Evolutionary conservation across 805 yeast genomes (phyloP).

Genomic region (Cyberlindnera saturnus): DNA sequence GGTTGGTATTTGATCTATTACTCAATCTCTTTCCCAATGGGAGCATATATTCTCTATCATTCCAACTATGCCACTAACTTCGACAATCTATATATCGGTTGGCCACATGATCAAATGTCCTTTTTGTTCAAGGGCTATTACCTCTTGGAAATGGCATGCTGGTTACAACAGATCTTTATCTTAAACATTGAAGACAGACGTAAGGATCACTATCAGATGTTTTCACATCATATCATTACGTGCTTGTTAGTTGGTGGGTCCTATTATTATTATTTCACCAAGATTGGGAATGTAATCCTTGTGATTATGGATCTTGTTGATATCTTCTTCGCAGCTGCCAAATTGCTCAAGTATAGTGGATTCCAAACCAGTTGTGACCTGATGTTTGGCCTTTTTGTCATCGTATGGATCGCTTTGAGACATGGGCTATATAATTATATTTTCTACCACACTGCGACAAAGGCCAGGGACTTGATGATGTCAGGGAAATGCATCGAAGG

Average conservation of each 20-base stretch:
- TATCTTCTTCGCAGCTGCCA: slow-evolving; percentile 63
- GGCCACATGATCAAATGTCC: slow-evolving; percentile 68
- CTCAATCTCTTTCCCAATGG: slow-evolving; percentile 46
- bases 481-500: slow-evolving; percentile 35
- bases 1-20: slow-evolving; percentile 71
- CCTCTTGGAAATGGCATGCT: slow-evolving; percentile 62
- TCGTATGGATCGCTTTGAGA: slow-evolving; percentile 64
- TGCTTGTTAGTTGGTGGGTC: slow-evolving; percentile 61
- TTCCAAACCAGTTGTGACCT: slow-evolving; percentile 54
- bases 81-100: slow-evolving; percentile 53
- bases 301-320: slow-evolving; percentile 83
- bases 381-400: slow-evolving; percentile 60
- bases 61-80: slow-evolving; percentile 57
- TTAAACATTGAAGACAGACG: slow-evolving; percentile 73
- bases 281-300: slow-evolving; percentile 74
- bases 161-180: slow-evolving; percentile 77
- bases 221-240: slow-evolving; percentile 82
- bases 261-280: slow-evolving; percentile 63
- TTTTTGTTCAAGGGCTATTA: slow-evolving; percentile 59
- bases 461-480: slow-evolving; percentile 39
- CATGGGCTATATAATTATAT: slow-evolving; percentile 71
- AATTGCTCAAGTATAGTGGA: slow-evolving; percentile 70
- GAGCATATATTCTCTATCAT: slow-evolving; percentile 41
- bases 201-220: slow-evolving; percentile 83
- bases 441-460: slow-evolving; percentile 49